These are phyloP conservation scores for Paramecium tetraurelia DNA, from an alignment of 73 alveolate species.

Conservation along the genomic window DNA sequence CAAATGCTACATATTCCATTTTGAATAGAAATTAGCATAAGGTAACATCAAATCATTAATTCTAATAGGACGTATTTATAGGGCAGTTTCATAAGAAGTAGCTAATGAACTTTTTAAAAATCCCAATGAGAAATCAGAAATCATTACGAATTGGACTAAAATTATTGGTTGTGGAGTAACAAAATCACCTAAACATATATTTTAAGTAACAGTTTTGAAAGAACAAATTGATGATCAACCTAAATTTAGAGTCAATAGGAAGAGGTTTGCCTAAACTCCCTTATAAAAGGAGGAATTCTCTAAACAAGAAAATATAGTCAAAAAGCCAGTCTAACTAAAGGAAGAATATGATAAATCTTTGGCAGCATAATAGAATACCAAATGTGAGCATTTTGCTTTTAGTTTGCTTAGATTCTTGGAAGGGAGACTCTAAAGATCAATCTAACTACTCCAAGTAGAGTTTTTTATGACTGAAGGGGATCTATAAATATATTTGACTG, in stretches of 20 bases:
- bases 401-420: conserved; percentile 50
- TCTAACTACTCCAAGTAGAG: conserved; percentile 13
- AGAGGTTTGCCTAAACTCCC: neutral
- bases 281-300: conserved; percentile 46
- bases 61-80: neutral
- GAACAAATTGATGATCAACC: neutral
- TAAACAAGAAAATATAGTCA: conserved; percentile 38
- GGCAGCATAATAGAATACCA: conserved; percentile 29
- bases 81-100: conserved; percentile 19
- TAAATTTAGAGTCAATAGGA: neutral
- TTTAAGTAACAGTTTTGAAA: neutral
- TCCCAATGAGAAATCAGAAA: conserved; percentile 11
- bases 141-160: conserved; percentile 9
- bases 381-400: conserved; percentile 22
- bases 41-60: neutral
- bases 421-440: conserved; percentile 5
- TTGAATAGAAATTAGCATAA: conserved; percentile 13
- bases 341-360: conserved; percentile 29
- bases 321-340: neutral
- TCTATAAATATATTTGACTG: conserved; percentile 34
- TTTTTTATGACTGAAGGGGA: conserved; percentile 57
- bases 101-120: conserved; percentile 10
- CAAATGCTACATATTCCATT: neutral
- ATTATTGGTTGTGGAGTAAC: neutral
- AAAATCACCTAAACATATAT: neutral